phyloP scores from a whole-genome alignment of 208 protist species.

The Trypanosoma theileri region DNA sequence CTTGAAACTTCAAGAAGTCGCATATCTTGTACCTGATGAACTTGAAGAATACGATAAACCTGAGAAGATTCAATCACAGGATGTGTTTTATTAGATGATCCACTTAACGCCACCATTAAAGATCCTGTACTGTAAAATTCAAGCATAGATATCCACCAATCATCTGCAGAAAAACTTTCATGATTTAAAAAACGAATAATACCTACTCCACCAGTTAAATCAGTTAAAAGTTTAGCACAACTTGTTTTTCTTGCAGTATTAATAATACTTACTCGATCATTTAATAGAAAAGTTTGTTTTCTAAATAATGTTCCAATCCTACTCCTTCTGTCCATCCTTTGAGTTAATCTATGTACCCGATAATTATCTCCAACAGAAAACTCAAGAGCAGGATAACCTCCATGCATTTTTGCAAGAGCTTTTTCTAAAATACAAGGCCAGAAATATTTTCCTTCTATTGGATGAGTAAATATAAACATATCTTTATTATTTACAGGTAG shows the following conservation, averaged over 20 bases:
- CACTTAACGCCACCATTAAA: constrained; percentile 46
- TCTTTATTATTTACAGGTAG: constrained; percentile 72
- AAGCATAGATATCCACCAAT: constrained; percentile 47
- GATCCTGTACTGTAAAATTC: constrained; percentile 30
- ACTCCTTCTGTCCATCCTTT: neutral
- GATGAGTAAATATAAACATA: constrained; percentile 63
- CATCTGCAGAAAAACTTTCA: constrained; percentile 41
- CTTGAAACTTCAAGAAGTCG: constrained; percentile 63
- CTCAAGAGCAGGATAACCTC: constrained; percentile 74
- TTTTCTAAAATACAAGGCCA: constrained; percentile 90
- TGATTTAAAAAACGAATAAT: constrained; percentile 43
- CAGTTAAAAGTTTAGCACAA: constrained; percentile 42
- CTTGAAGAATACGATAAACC: constrained; percentile 63
- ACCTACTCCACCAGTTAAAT: constrained; percentile 67
- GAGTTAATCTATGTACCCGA: constrained; percentile 11
- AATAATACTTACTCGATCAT: neutral
- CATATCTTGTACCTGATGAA: constrained; percentile 56
- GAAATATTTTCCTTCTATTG: constrained; percentile 39
- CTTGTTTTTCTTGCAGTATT: constrained; percentile 22
- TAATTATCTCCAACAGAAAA: constrained; percentile 27
- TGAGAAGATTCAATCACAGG: constrained; percentile 55
- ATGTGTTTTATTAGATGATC: constrained; percentile 24
- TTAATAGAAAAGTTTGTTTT: neutral
- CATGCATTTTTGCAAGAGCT: constrained; percentile 82
- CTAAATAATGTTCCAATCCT: neutral